A percentile compares a stretch with the other conserved stretches of the same genome.
Conservation (phyloP, 2,329 filamentous ascomycete species). For the Penicillium sp. region DNA sequence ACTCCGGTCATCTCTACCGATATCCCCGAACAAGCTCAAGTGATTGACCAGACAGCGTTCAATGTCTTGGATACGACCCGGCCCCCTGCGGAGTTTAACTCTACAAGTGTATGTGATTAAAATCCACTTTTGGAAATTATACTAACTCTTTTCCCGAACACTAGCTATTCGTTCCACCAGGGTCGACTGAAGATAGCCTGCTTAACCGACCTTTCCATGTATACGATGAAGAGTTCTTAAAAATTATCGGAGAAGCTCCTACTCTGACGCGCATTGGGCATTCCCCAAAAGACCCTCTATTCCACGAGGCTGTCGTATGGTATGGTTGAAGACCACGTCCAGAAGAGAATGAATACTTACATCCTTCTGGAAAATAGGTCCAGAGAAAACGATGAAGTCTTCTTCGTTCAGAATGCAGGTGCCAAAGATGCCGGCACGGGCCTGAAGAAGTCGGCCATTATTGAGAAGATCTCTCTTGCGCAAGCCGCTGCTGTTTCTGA, state of each 20-base stretch:
- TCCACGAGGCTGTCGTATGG: conserved; percentile 19
- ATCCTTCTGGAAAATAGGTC: conserved; percentile 2
- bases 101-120: conserved; percentile 9
- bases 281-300: conserved; percentile 14
- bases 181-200: conserved; percentile 11
- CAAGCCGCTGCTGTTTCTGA: conserved; percentile 16
- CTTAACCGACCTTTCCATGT: conserved; percentile 12
- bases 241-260: conserved; percentile 8
- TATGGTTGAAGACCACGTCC: background rate
- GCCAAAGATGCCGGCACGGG: conserved; percentile 15
- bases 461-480: conserved; percentile 17
- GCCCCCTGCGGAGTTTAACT: conserved; percentile 16
- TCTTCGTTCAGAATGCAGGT: conserved; percentile 23
- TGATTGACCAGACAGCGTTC: conserved; percentile 18
- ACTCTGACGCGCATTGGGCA: conserved; percentile 15
- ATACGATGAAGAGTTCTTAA: conserved; percentile 17
- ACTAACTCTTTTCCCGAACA: background rate
- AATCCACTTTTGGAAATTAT: background rate
- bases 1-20: conserved; percentile 11
- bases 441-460: conserved; percentile 13
- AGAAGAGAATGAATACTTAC: background rate
- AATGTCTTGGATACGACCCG: conserved; percentile 19
- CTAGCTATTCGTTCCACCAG: conserved; percentile 16
- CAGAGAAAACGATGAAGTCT: conserved; percentile 18
- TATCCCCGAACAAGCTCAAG: conserved; percentile 19